Base-by-base conservation (phyloP, 2,329 filamentous ascomycete genomes). In the Aureobasidium vineae region DNA sequence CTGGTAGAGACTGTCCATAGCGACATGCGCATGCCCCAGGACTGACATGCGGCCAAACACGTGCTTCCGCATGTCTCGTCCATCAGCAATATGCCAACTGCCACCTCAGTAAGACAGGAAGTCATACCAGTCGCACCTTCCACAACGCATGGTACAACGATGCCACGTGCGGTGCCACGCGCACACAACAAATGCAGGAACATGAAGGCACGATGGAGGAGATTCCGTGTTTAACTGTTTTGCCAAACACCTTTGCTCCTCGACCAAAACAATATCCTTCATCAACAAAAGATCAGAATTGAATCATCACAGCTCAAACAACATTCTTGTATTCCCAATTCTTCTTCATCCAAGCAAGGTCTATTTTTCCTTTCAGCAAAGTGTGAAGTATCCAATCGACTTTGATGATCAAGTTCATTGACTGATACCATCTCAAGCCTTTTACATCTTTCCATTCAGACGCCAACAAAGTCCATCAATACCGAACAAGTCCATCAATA, bases 81-180 rank as follows among this genome's bases (percentile, higher is more conserved):
- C 4, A 23, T 5, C 13, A 19, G 23, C 21, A 38, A 21, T 26
- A 41, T 28, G 28, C 33, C 36, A 16, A 36, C 7, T 43, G 23
- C 23, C 38, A 43, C 8, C 13, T 57, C 38, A 45, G 8, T 2
- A 28, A 43, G 26, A 0, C 23, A 59, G 5, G 38, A 57, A 57
- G 54, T 31, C 40, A 45, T 31, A 13, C 3, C 5, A 15, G 40
- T 45, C 23, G 40, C 21, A n/a, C 38, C 38, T 59, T 33, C 38
- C 21, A 45, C 38, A 33, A 45, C 26, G 38, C 10, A 43, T 43
- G 38, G 54, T 59, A 59, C 45, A 45, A 59, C 54, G 33, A 59
- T 33, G 11, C 54, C 54, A 59, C 54, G 54, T 59, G 54, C 54
- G 54, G 40, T 59, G 40, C 38, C 54, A 59, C 54, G 40, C 40